A percentile compares a stretch with the other conserved stretches of the same genome.
Evolutionary conservation across 192 early-diverging fungal species (phyloP).

Genomic region (Entrophospora sp.): DNA sequence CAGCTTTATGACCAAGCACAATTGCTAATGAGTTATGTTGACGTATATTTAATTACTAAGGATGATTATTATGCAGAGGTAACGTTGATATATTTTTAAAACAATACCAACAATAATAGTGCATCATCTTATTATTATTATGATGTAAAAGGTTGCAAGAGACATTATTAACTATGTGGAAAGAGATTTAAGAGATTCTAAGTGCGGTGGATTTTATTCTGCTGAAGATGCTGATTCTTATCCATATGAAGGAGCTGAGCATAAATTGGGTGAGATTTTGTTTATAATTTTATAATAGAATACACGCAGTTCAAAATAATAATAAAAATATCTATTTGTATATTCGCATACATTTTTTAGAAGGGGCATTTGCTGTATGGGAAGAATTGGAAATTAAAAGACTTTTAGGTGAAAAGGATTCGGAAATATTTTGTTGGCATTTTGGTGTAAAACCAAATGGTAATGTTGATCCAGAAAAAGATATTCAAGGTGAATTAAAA

Average conservation of each 20-base stretch:
- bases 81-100: neutral
- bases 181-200: conserved; percentile 36
- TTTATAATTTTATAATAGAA: neutral
- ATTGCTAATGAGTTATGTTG: conserved; percentile 38
- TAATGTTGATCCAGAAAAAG: conserved; percentile 43
- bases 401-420: conserved; percentile 27
- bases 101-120: too few relatives aligned
- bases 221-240: conserved; percentile 61
- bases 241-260: conserved; percentile 27
- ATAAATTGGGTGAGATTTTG: conserved; percentile 35
- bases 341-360: too few relatives aligned
- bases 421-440: conserved; percentile 37
- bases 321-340: too few relatives aligned
- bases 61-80: conserved; percentile 37
- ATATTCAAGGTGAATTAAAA: conserved; percentile 50
- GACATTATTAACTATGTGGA: conserved; percentile 51
- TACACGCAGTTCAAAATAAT: neutral
- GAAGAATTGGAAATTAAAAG: conserved; percentile 35
- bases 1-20: conserved; percentile 61
- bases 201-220: conserved; percentile 48
- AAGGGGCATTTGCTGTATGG: conserved; percentile 63
- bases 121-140: neutral
- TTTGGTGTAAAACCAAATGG: conserved; percentile 42
- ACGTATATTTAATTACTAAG: conserved; percentile 38
- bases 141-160: conserved; percentile 27